Base-by-base conservation (phyloP, 306 rosid genomes). In the Lathyrus oleraceus region DNA sequence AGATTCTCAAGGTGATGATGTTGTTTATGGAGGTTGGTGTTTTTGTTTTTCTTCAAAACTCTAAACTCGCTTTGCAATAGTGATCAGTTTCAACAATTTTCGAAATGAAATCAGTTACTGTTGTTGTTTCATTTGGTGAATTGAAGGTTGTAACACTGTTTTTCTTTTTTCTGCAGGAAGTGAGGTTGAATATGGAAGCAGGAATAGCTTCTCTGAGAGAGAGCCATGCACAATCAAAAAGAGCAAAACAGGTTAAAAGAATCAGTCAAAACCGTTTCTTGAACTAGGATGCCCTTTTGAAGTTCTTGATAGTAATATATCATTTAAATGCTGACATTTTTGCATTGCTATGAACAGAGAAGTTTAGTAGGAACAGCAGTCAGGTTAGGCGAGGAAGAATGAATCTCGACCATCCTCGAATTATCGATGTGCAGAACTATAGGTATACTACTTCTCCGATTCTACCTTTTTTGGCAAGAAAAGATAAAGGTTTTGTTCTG, bases 401-500 rank as follows among this genome's bases (percentile, higher is more conserved):
- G 97, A 91, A 95, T 84, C 99, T 95, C 40, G 99, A 95, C 40
- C 95, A 89, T 71, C 99, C 99, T 68, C 87, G 97, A 76, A 89
- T 95, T 45, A 86, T 95, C 32, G 99, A 95, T 76, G 99, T 95
- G 75, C 97, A 95, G 78, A 95, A 89, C 84, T 61, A 95, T 64
- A 95, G 95, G 99, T 95, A 75, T 36, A 32, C 30, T 27, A 49
- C 45, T 80, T 57, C 65, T 67, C 70, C 52, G 38, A 70, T 70
- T 60, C 13, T 65, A 12, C 45, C 66, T 10, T 40, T 69, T 35
- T 5, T 30, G 6, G 5, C 2, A 2, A 11, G 49, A 38, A 39
- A 25, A 14, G 4, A 25, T 25, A 20, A 13, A 63, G 36, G 60
- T 5, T 71, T 49, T 69, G 65, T 75, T 70, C 61, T 67, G 15